Base-by-base conservation (phyloP, 2,329 filamentous ascomycete species). In the Cladosporium sp. region DNA sequence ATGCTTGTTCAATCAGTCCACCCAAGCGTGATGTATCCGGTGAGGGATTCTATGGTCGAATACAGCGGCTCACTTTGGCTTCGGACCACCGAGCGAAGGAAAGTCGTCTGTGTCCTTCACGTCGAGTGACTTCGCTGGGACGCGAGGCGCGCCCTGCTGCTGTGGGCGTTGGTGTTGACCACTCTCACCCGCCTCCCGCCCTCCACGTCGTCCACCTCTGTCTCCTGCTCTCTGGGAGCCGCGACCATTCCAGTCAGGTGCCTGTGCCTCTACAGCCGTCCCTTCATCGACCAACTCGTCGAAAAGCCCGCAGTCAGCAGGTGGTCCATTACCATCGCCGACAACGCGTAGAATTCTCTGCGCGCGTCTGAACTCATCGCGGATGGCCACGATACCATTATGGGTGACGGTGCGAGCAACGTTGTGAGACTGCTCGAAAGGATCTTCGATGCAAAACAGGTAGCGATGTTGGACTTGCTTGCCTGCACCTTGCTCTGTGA, bases 381-480 rank as follows among this genome's bases (percentile, higher is more conserved):
- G 84, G 67, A 96, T 95, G 0, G 89, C 86, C 1, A 92, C 89
- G 69, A 96, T 92, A 2, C 92, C 92, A 67, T 88, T 86, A 73
- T 94, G 91, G 7, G 90, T 93, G 0, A 97, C 92, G 0, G 92
- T 96, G 59, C 92, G 84, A 3, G 91, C 93, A 38, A 97, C 90
- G 72, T 97, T 97, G 78, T 97, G 92, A 49, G 92, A 89, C 2
- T 88, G 79, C 80, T 97, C 92, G 73, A 97, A 97, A 0, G 93
- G 93, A 76, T 97, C 93, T 75, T 97, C 93, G 67, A 97, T 93
- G 36, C 92, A 92, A 70, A 97, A 91, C 4, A 97, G 84, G 76
- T 92, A 96, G 14, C 92, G 87, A 73, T 93, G 87, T 2, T 91
- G 87, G 15, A 94, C 85, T 73, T 93, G 91, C 69, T 71, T 76